A percentile compares a stretch with the other conserved stretches of the same genome.
Evolutionary conservation across 225 moss, liverwort and hornwort genomes (phyloP).

Genomic region (Marchantia paleacea): DNA sequence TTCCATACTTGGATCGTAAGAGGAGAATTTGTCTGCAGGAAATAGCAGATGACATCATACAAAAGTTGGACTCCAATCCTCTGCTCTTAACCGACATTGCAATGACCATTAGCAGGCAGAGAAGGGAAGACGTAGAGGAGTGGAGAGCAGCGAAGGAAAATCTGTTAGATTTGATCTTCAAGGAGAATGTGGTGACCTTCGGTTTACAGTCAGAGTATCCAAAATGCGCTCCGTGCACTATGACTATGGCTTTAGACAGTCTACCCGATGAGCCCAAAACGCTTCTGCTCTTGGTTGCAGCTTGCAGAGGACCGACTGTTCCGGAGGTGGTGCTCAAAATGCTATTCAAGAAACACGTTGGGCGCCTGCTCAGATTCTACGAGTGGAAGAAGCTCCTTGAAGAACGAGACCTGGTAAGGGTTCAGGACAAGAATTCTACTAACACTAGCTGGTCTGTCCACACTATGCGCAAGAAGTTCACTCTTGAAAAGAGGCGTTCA

Average conservation of each 20-base stretch:
- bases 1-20: conserved; percentile 8
- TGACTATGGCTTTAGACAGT: conserved; percentile 22
- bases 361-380: conserved; percentile 9
- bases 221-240: conserved; percentile 11
- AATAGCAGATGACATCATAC: conserved; percentile 22
- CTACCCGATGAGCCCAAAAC: conserved; percentile 17
- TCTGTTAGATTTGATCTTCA: conserved; percentile 14
- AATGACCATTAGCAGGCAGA: conserved; percentile 23
- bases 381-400: conserved; percentile 17
- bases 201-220: conserved; percentile 14
- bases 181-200: conserved; percentile 22
- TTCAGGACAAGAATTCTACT: conserved; percentile 16
- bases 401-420: conserved; percentile 17
- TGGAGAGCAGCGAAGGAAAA: conserved; percentile 18
- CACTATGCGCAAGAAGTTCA: conserved; percentile 21
- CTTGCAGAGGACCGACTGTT: conserved; percentile 16
- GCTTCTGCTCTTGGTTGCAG: conserved; percentile 19
- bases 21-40: conserved; percentile 19
- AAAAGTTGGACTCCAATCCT: conserved; percentile 24
- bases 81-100: conserved; percentile 28
- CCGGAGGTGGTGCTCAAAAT: conserved; percentile 23
- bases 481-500: conserved; percentile 13
- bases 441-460: conserved; percentile 13
- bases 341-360: conserved; percentile 17
- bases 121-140: conserved; percentile 23